Evolutionary conservation across 2,329 filamentous ascomycete species (phyloP).

Genomic region (Metarhizium anisopliae): DNA sequence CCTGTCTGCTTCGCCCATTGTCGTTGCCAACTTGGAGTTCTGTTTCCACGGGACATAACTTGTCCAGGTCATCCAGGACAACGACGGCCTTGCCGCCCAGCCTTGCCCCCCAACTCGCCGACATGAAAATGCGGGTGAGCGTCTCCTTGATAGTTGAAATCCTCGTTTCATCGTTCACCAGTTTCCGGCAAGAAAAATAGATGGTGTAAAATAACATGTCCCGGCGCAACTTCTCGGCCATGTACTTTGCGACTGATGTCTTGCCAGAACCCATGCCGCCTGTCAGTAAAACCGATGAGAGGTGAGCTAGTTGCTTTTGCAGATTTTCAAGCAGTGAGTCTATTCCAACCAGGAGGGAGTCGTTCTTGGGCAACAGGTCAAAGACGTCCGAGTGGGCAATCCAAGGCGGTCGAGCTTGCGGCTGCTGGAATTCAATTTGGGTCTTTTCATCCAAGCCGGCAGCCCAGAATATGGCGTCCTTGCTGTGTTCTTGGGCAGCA

Average conservation of each 20-base stretch:
- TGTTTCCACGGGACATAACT: constrained; percentile 85
- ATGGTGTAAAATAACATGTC: constrained; percentile 72
- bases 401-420: constrained; percentile 58
- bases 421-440: constrained; percentile 65
- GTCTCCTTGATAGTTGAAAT: constrained; percentile 88
- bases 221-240: constrained; percentile 64
- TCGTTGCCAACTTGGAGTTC: constrained; percentile 91
- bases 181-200: constrained; percentile 78
- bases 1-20: constrained; percentile 83
- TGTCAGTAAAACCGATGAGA: constrained; percentile 82
- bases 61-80: constrained; percentile 87
- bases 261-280: constrained; percentile 89
- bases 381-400: constrained; percentile 32
- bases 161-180: constrained; percentile 85
- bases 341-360: constrained; percentile 70
- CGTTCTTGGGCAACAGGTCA: constrained; percentile 47
- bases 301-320: constrained; percentile 66
- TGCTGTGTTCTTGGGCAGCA: constrained; percentile 30
- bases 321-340: constrained; percentile 67
- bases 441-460: constrained; percentile 67
- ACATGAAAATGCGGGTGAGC: constrained; percentile 73
- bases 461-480: constrained; percentile 57
- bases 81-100: constrained; percentile 77
- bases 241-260: constrained; percentile 65
- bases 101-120: constrained; percentile 83